phyloP scores from a whole-genome alignment of 371 early-diverging fungal species.

The Mortierella sp. region DNA sequence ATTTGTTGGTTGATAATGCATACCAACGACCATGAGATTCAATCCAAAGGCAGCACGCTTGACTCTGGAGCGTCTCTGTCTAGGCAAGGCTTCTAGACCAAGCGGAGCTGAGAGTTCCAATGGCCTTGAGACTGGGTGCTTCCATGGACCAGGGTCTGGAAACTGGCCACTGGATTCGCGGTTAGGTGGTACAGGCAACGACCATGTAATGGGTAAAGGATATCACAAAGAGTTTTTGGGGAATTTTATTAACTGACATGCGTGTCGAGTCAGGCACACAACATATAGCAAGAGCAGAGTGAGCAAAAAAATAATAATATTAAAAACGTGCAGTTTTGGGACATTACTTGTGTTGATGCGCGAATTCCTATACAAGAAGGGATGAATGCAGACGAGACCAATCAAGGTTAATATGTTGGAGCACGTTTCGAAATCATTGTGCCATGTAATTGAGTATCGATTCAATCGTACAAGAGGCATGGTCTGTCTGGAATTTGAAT shows the following conservation, averaged over 20 bases:
- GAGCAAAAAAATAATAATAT: not conserved
- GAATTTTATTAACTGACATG: too few relatives aligned
- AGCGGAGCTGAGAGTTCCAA: slow-evolving; percentile 62
- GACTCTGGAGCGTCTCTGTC: slow-evolving; percentile 72
- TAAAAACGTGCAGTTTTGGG: not conserved
- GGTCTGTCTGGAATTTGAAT: not conserved
- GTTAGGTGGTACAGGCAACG: too few relatives aligned
- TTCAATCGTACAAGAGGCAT: slow-evolving; percentile 19
- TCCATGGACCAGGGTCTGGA: slow-evolving; percentile 87
- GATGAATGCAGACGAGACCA: not conserved
- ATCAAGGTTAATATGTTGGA: slow-evolving; percentile 4
- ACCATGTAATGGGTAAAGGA: not conserved
- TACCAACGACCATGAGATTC: slow-evolving; percentile 88
- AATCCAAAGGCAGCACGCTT: slow-evolving; percentile 74
- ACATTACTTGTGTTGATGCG: slow-evolving; percentile 75
- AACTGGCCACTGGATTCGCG: slow-evolving; percentile 62
- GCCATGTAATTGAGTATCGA: too few relatives aligned
- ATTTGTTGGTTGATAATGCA: slow-evolving; percentile 7
- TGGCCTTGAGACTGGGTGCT: slow-evolving; percentile 66
- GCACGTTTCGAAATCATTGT: too few relatives aligned
- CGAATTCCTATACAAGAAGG: slow-evolving; percentile 77
- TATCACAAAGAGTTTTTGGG: too few relatives aligned
- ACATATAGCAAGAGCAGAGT: not conserved
- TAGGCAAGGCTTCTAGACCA: slow-evolving; percentile 77
- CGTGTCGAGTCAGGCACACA: not conserved